phyloP scores from a whole-genome alignment of 139 green algal genomes.

The Deuterostichococcus epilithicus region DNA sequence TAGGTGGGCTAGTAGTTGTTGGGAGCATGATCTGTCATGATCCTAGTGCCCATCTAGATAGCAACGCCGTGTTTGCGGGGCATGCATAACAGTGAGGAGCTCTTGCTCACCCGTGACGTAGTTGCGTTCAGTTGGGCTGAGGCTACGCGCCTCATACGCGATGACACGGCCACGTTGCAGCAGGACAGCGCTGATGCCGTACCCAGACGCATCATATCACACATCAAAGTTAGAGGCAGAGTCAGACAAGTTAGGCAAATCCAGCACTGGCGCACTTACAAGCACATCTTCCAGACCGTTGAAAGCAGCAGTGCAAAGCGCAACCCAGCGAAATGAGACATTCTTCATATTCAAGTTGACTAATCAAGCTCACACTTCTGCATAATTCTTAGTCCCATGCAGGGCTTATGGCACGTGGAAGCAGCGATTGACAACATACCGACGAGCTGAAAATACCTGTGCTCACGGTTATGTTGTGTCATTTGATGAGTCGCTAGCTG shows the following conservation, averaged over 20 bases:
- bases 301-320: conserved; percentile 10
- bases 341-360: conserved; percentile 7
- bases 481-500: too few relatives aligned
- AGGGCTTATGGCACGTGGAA: too few relatives aligned
- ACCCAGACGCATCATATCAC: conserved; percentile 20
- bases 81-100: conserved; percentile 29
- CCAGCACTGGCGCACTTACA: neutral
- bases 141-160: conserved; percentile 23
- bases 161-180: conserved; percentile 19
- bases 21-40: conserved; percentile 24
- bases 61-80: conserved; percentile 20
- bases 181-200: conserved; percentile 21
- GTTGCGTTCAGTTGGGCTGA: conserved; percentile 21
- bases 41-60: conserved; percentile 24
- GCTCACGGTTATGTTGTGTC: too few relatives aligned
- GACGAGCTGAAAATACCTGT: too few relatives aligned
- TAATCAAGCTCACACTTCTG: too few relatives aligned
- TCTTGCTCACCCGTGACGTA: conserved; percentile 29
- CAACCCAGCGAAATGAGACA: neutral
- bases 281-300: conserved; percentile 12
- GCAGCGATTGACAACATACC: too few relatives aligned
- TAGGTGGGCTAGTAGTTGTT: conserved; percentile 16
- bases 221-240: neutral
- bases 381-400: too few relatives aligned
- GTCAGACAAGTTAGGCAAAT: neutral